Evolutionary conservation across 2,329 filamentous ascomycete species (phyloP).

Genomic region (Monosporascus sp.): DNA sequence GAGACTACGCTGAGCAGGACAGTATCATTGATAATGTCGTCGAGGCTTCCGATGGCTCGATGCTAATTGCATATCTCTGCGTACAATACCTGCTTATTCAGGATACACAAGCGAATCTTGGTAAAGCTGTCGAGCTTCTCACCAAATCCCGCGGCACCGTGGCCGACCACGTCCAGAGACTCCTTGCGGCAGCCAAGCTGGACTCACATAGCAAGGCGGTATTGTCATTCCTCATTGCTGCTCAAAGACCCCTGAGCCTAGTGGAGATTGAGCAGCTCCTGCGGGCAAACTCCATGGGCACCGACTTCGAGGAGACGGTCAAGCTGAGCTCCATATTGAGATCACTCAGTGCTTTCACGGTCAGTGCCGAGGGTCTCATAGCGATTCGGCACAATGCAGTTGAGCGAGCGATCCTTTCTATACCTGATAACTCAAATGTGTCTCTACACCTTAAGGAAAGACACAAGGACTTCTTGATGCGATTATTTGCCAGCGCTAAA

Average conservation of each 20-base stretch:
- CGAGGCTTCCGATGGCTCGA: not conserved
- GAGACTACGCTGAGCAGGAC: not conserved
- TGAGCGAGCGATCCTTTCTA: not conserved
- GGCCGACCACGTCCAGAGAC: not conserved
- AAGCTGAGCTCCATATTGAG: not conserved
- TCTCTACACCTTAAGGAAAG: not conserved
- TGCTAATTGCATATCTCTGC: not conserved
- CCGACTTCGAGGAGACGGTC: not conserved
- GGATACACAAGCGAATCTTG: not conserved
- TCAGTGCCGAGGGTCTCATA: not conserved
- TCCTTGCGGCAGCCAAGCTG: not conserved
- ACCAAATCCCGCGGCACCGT: not conserved
- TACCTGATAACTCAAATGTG: not conserved
- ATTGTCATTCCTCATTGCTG: not conserved
- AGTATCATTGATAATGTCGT: not conserved
- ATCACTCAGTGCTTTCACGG: not conserved
- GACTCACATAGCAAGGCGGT: not conserved
- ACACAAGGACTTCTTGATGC: not conserved
- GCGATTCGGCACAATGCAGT: not conserved
- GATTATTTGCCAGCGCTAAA: not conserved
- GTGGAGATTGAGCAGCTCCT: not conserved
- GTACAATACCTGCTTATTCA: not conserved
- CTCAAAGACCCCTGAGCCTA: not conserved
- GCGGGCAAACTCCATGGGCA: not conserved
- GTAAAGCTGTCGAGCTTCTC: not conserved